Evolutionary conservation across 345 rosid species (phyloP).

Genomic region (Acer negundo): DNA sequence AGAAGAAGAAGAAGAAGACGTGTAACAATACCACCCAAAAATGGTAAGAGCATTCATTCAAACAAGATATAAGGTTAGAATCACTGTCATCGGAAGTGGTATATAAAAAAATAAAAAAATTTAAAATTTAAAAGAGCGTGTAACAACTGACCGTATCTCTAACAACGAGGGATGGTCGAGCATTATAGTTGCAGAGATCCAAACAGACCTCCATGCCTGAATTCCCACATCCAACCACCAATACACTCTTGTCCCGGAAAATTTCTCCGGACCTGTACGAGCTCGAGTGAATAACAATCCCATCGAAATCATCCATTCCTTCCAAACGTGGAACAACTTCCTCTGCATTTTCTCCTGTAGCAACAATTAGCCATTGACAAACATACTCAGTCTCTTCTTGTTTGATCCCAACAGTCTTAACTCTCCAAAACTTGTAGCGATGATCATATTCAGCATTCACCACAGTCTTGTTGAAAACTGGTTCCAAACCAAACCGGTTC

Average conservation of each 20-base stretch:
- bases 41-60: no score
- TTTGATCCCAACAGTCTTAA: conserved; percentile 45
- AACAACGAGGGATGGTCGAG: conserved; percentile 72
- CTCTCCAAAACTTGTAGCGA: conserved; percentile 52
- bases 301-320: conserved; percentile 58
- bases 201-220: conserved; percentile 93
- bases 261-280: conserved; percentile 54
- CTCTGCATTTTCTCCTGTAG: conserved; percentile 85
- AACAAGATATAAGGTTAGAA: no score
- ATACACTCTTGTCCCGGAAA: conserved; percentile 51
- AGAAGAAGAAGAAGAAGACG: no score
- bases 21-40: no score
- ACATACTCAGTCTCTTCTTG: conserved; percentile 47
- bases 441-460: conserved; percentile 57
- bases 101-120: no score
- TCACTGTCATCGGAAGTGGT: no score
- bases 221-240: conserved; percentile 95
- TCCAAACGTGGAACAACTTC: conserved; percentile 57
- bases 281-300: conserved; percentile 62
- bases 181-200: conserved; percentile 76
- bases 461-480: conserved; percentile 51
- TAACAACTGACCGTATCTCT: conserved; percentile 65
- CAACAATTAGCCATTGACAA: conserved; percentile 72
- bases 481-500: conserved; percentile 43
- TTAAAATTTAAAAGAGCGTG: no score